phyloP scores from a whole-genome alignment of 306 rosid species.

The Sophora flavescens region DNA sequence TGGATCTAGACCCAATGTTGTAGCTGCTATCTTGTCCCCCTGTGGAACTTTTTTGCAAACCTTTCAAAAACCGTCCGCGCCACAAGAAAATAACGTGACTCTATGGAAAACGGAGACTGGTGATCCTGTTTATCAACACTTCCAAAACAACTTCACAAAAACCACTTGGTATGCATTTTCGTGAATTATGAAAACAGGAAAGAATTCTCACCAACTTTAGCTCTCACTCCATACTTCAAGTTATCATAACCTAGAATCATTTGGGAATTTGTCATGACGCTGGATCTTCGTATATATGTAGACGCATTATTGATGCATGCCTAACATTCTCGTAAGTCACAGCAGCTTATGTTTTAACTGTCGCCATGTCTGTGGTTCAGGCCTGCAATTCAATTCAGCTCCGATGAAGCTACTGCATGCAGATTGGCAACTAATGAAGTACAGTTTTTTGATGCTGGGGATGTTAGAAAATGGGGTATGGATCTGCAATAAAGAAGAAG shows the following conservation, averaged over 20 bases:
- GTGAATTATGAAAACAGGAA: not conserved
- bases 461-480: too few species aligned
- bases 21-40: slow-evolving; percentile 74
- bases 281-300: not conserved
- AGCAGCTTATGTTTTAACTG: too few species aligned
- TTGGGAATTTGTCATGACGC: slow-evolving; percentile 6
- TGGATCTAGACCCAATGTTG: slow-evolving; percentile 71
- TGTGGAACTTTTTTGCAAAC: slow-evolving; percentile 80
- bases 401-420: too few species aligned
- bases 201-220: not conserved
- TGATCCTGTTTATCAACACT: slow-evolving; percentile 65
- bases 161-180: slow-evolving; percentile 67
- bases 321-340: not conserved
- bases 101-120: slow-evolving; percentile 77
- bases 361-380: too few species aligned
- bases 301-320: not conserved
- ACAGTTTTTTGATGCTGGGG: too few species aligned
- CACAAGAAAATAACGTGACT: slow-evolving; percentile 79
- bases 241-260: not conserved
- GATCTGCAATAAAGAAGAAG: too few species aligned
- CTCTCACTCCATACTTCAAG: not conserved
- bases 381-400: too few species aligned
- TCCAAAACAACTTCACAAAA: slow-evolving; percentile 78
- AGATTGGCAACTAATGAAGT: too few species aligned
- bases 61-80: slow-evolving; percentile 69